Conservation (phyloP, 2,329 filamentous ascomycete genomes). For the Colletotrichum costaricense region DNA sequence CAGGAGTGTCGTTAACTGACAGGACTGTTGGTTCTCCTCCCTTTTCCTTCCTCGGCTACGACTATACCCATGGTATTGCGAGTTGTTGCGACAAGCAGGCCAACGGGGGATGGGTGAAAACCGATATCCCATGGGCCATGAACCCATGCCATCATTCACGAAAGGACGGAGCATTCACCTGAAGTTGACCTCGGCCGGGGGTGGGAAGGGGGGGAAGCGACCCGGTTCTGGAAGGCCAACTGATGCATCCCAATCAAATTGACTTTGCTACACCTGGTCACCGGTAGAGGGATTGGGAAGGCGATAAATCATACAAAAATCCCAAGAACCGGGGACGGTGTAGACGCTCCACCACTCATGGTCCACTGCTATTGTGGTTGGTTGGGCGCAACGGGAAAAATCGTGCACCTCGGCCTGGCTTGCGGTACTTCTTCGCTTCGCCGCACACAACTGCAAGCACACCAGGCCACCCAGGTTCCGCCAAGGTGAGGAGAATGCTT, state of each 20-base stretch:
- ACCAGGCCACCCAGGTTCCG: neutral
- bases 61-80: neutral
- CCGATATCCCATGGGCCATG: neutral
- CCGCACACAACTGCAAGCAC: neutral
- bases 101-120: slow-evolving; percentile 9
- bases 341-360: neutral
- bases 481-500: neutral
- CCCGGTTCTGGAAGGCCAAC: neutral
- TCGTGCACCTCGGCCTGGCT: neutral
- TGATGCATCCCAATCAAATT: slow-evolving; percentile 26
- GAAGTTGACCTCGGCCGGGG: neutral
- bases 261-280: slow-evolving; percentile 23
- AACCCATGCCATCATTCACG: neutral
- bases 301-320: slow-evolving; percentile 1
- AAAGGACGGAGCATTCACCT: slow-evolving; percentile 16
- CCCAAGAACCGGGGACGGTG: slow-evolving; percentile 29
- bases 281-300: slow-evolving; percentile 32
- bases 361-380: neutral
- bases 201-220: neutral
- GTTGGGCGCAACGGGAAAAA: neutral
- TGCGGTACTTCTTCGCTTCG: slow-evolving; percentile 5
- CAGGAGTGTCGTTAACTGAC: slow-evolving; percentile 5
- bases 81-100: neutral
- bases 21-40: slow-evolving; percentile 15
- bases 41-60: no score